A percentile compares a stretch with the other conserved stretches of the same genome.
These are phyloP conservation scores for Blastocystis sp. DNA, from an alignment of 352 stramenopile genomes.

Conservation along the genomic window DNA sequence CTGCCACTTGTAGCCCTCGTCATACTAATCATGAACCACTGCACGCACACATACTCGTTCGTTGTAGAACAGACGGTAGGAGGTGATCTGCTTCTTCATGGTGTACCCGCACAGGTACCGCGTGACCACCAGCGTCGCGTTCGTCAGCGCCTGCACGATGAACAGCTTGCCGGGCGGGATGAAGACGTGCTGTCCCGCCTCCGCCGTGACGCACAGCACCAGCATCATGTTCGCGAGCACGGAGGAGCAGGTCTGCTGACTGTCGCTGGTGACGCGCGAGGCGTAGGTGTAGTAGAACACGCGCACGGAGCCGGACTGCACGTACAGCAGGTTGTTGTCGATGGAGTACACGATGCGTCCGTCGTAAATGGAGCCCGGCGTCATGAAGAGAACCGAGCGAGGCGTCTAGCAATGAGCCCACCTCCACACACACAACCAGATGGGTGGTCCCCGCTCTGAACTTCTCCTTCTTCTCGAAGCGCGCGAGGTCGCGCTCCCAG, in stretches of 20 bases:
- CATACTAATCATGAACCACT: background rate
- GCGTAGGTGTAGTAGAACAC: slow-evolving; percentile 16
- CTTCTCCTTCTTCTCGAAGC: slow-evolving; percentile 18
- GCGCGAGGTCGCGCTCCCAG: slow-evolving; percentile 2
- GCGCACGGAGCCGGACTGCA: slow-evolving; percentile 4
- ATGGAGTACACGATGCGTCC: slow-evolving; percentile 31
- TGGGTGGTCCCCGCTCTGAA: background rate
- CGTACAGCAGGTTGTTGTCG: slow-evolving; percentile 20
- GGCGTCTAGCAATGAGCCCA: background rate
- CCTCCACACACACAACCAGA: background rate
- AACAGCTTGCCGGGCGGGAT: slow-evolving; percentile 36
- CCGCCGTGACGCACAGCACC: slow-evolving; percentile 11
- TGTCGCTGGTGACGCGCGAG: background rate
- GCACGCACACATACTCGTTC: background rate
- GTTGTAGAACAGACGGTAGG: slow-evolving; percentile 41
- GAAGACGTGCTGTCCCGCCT: slow-evolving; percentile 3
- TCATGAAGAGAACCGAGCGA: slow-evolving; percentile 38
- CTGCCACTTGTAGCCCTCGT: slow-evolving; percentile 69
- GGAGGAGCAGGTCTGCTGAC: background rate
- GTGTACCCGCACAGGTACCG: slow-evolving; percentile 39
- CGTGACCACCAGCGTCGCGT: slow-evolving; percentile 32
- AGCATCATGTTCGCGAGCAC: background rate
- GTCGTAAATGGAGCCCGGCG: slow-evolving; percentile 27
- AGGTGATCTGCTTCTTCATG: slow-evolving; percentile 37
- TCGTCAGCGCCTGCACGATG: slow-evolving; percentile 4